phyloP scores from a whole-genome alignment of 768 basidiomycete genomes.

The Lactifluus pinguis region DNA sequence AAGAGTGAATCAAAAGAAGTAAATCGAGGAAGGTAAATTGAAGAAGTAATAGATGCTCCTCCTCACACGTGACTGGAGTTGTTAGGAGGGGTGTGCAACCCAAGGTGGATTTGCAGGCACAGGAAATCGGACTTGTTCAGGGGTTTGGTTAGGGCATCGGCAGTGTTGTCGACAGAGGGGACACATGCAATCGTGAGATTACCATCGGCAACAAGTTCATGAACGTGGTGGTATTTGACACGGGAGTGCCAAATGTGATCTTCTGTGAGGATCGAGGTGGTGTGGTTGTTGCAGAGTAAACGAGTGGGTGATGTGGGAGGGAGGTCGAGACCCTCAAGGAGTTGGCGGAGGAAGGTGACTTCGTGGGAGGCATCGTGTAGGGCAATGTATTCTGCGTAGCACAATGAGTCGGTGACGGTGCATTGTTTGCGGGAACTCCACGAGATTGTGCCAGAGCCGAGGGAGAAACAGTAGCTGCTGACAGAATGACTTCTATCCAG shows the following conservation, averaged over 20 bases:
- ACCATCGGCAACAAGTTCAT: too few species aligned
- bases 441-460: background rate
- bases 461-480: background rate
- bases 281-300: background rate
- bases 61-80: too few species aligned
- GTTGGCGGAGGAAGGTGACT: background rate
- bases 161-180: too few species aligned
- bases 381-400: background rate
- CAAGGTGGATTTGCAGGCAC: too few species aligned
- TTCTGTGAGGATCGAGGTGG: background rate
- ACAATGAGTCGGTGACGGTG: background rate
- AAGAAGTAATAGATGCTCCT: too few species aligned
- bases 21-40: too few species aligned
- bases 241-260: background rate
- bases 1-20: too few species aligned
- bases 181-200: too few species aligned
- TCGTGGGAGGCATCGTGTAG: background rate
- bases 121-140: too few species aligned
- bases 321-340: background rate
- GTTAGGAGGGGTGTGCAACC: too few species aligned
- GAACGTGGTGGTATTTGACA: background rate
- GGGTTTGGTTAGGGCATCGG: too few species aligned
- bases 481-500: background rate
- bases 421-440: background rate
- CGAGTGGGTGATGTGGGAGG: background rate